Evolutionary conservation across 73 alveolate genomes (phyloP).

Genomic region (Uronychia binucleata): DNA sequence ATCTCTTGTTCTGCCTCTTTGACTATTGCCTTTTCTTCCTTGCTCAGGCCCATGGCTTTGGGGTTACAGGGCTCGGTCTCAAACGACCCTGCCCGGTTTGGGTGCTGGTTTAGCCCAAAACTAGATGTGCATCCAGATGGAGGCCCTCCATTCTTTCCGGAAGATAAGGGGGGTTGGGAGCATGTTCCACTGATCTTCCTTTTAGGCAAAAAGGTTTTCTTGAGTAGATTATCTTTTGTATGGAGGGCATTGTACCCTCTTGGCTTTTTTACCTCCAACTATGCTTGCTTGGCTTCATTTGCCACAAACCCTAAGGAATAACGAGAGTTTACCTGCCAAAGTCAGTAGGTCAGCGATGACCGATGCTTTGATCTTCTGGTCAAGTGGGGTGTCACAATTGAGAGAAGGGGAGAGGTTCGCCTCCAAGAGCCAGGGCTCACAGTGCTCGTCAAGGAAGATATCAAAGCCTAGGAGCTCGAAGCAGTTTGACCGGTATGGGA

Average conservation of each 20-base stretch:
- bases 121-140: not conserved
- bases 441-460: slow-evolving; percentile 66
- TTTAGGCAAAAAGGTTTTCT: not conserved
- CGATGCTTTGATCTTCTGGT: slow-evolving; percentile 66
- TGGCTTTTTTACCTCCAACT: not conserved
- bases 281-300: not conserved
- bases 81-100: not conserved
- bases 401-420: slow-evolving; percentile 81
- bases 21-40: slow-evolving; percentile 34
- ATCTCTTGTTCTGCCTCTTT: slow-evolving; percentile 57
- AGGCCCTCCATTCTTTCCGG: not conserved
- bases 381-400: slow-evolving; percentile 82
- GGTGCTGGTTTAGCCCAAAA: not conserved
- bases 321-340: not conserved
- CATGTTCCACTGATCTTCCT: not conserved
- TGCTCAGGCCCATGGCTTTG: not conserved
- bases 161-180: not conserved
- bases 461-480: slow-evolving; percentile 88
- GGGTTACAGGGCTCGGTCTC: not conserved
- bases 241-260: not conserved
- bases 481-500: slow-evolving; percentile 74
- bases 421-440: slow-evolving; percentile 87
- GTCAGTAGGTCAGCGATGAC: not conserved
- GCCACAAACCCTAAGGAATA: not conserved
- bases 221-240: not conserved